Base-by-base conservation (phyloP, 371 early-diverging fungal species). In the Mucor sp. region DNA sequence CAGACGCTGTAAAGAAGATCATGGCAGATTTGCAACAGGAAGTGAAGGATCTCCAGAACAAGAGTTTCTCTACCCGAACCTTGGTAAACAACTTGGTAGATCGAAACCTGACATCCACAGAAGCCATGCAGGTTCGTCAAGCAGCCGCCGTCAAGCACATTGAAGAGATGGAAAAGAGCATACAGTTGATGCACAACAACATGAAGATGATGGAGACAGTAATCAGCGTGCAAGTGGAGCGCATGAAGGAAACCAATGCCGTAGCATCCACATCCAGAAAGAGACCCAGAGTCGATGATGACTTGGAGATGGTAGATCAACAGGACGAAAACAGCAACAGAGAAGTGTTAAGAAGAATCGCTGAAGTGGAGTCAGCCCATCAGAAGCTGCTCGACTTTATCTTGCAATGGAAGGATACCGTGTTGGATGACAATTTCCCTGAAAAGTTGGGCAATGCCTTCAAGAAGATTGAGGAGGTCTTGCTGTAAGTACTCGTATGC, bases 301-400 rank as follows among this genome's bases (percentile, higher is more conserved):
- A 27, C 17, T 17, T 41, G 7, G 58, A 39, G 2, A 37, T 33
- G 14, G 15, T 41, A 15, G 41, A 14, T 28, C 7, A 11, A 0
- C 50, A 65, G 9, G 28, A 17, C 25, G 28, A 32, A 5, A 55
- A 27, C 33, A 15, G 1, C 15, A 43, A 23, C 15, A 48, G 33
- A 12, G 33, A 23, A 15, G 44, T 68, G 4, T 23, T 32, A 17
- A 43, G 14, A 11, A 65, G 62, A 43, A n/a, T 64, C n/a, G 12
- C 25, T 35, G 59, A 70, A 12, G n/a, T 74, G 8, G 70, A 74
- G 21, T 32, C 39, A 1, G 63, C 67, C 25, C 69, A 69, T 35
- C 67, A 69, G 33, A 69, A 74, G 30, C 28, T 74, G 21, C 39
- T 64, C 48, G 74, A 74, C 32, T 74, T 64, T 19, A 61, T 74